These are phyloP conservation scores for Tricharina praecox DNA, from an alignment of 495 filamentous ascomycete species.

Conservation along the genomic window DNA sequence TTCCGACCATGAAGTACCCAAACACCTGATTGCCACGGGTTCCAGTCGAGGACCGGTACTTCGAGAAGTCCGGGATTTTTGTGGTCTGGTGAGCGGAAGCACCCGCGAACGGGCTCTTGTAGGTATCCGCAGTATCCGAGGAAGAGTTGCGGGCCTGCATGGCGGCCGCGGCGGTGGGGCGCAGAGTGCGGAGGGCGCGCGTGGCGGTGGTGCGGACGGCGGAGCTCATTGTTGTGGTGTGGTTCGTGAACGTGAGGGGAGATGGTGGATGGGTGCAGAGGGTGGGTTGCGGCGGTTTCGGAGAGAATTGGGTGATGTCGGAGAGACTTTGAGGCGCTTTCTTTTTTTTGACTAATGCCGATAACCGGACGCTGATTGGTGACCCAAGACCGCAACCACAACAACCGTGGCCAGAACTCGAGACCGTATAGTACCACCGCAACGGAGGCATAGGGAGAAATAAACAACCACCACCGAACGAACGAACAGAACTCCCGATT, in stretches of 20 bases:
- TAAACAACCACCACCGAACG: too few relatives aligned
- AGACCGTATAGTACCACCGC: too few relatives aligned
- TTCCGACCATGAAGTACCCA: conserved; percentile 94
- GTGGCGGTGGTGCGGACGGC: conserved; percentile 16
- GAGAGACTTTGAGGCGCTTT: neutral
- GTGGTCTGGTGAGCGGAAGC: conserved; percentile 30
- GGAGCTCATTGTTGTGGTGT: conserved; percentile 16
- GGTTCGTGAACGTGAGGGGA: neutral
- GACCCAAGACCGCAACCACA: neutral
- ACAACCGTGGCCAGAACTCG: neutral
- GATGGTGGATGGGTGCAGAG: neutral
- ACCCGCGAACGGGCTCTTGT: conserved; percentile 25
- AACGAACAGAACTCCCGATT: too few relatives aligned
- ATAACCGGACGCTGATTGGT: conserved; percentile 1
- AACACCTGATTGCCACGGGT: conserved; percentile 64
- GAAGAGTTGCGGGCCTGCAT: conserved; percentile 11
- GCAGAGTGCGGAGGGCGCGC: conserved; percentile 10
- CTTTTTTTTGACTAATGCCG: conserved; percentile 1
- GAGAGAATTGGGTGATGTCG: neutral
- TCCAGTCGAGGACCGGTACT: conserved; percentile 56
- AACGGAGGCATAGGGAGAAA: too few relatives aligned
- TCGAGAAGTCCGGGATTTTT: conserved; percentile 76
- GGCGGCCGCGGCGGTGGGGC: conserved; percentile 18
- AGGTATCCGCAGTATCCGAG: conserved; percentile 7
- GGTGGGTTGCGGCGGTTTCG: neutral